Base-by-base conservation (phyloP, 441 rosid genomes). In the Populus hybrid region DNA sequence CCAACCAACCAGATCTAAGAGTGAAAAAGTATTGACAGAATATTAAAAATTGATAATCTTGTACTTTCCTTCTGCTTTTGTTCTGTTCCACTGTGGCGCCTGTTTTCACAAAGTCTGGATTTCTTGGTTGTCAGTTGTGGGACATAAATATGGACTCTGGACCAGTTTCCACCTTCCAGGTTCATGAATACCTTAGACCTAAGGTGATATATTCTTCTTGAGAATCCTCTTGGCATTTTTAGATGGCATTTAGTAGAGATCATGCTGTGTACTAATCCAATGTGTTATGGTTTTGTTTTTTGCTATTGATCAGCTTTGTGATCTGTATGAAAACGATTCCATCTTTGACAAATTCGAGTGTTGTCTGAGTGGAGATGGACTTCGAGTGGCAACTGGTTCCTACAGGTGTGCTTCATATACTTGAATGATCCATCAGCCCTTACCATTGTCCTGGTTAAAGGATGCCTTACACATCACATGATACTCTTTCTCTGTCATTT, bases 291-390 rank as follows among this genome's bases (percentile, higher is more conserved):
- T 12, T 36, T 46, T 28, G 24, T 69, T 67, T 53, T 23, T 67
- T 42, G 64, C 24, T 69, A 50, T 57, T 79, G 57, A 26, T 28
- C 90, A 92, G 97, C 91, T 92, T 16, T 91, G 93, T 73, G 97
- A 91, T 88, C 83, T 92, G 81, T 92, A 92, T 38, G 97, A 91
- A 83, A 93, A 89, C 70, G 97, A 93, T 90, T 94, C 98, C 6
- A 92, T 94, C 88, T 94, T 94, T 73, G 97, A 93, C 80, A 93
- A 93, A 82, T 93, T 93, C 18, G 97, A 93, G 82, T 91, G 97
- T 83, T 90, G 96, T 82, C 72, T 91, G 53, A 93, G 97, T 83
- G 94, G 97, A 38, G 91, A 90, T 74, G 97, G 96, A 72, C 59
- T 77, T 34, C 88, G 97, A 77, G 91, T 88, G 68, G 96, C 97